Conservation (phyloP, 306 rosid species). For the Quercus gilva region DNA sequence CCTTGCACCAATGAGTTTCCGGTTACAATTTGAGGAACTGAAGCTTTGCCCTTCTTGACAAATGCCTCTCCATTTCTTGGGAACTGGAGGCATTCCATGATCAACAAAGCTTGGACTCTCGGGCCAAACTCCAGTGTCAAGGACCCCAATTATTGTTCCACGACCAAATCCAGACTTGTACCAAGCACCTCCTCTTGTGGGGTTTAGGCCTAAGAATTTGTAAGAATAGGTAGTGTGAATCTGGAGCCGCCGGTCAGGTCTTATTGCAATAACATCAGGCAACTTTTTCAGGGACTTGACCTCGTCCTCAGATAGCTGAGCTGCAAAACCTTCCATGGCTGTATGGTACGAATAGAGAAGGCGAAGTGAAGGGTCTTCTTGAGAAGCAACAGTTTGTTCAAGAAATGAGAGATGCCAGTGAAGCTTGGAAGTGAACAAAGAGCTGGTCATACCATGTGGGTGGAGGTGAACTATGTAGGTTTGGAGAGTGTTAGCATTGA, state of each 20-base stretch:
- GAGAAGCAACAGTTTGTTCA: slow-evolving; percentile 41
- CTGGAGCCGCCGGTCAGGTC: slow-evolving; percentile 50
- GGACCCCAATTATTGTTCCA: slow-evolving; percentile 78
- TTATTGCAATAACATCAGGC: slow-evolving; percentile 71
- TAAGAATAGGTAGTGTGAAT: slow-evolving; percentile 83
- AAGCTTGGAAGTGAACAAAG: slow-evolving; percentile 55
- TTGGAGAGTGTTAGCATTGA: slow-evolving; percentile 53
- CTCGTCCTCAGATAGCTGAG: slow-evolving; percentile 68
- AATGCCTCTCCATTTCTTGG: slow-evolving; percentile 72
- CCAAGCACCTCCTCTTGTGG: slow-evolving; percentile 53
- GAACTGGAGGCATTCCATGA: slow-evolving; percentile 69
- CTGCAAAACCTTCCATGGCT: slow-evolving; percentile 90
- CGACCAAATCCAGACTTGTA: slow-evolving; percentile 60
- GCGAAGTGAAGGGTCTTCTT: slow-evolving; percentile 60
- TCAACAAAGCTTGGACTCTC: slow-evolving; percentile 87
- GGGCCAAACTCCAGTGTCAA: slow-evolving; percentile 95
- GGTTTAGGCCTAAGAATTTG: slow-evolving; percentile 75
- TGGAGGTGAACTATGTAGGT: slow-evolving; percentile 88
- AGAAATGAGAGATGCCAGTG: slow-evolving; percentile 83
- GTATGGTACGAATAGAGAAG: slow-evolving; percentile 82
- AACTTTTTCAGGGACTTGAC: slow-evolving; percentile 41
- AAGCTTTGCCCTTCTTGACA: slow-evolving; percentile 80
- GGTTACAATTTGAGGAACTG: slow-evolving; percentile 65
- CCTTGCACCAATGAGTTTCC: slow-evolving; percentile 89
- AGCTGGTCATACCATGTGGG: slow-evolving; percentile 48